Evolutionary conservation across 1,284 basidiomycete genomes (phyloP).

Genomic region (Apiotrichum gracile): DNA sequence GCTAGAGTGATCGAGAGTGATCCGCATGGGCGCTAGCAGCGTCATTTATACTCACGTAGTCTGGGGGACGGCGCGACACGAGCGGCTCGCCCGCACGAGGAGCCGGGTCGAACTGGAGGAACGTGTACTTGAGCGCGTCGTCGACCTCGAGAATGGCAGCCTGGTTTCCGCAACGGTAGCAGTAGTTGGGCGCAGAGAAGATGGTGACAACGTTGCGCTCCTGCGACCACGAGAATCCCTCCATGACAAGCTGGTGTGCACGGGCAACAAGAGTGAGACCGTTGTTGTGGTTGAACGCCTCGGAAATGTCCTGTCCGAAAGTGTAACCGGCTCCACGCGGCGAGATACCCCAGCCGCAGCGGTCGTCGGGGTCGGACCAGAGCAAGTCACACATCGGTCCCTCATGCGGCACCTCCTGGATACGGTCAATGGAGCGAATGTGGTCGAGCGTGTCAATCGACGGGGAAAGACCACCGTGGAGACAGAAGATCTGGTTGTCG

Average conservation of each 20-base stretch:
- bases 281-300: conserved; percentile 86
- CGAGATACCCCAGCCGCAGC: conserved; percentile 99
- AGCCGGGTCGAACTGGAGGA: conserved; percentile 98
- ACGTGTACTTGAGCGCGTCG: conserved; percentile 58
- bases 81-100: conserved; percentile 96
- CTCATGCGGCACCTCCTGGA: conserved; percentile 98
- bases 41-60: conserved; percentile 62
- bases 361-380: conserved; percentile 99
- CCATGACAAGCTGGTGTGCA: conserved; percentile 98
- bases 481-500: conserved; percentile 99
- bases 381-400: conserved; percentile 98
- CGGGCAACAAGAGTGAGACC: conserved; percentile 92
- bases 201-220: conserved; percentile 99
- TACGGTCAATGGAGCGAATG: conserved; percentile 94
- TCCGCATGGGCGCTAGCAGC: background rate
- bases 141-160: conserved; percentile 99
- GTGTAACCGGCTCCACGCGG: conserved; percentile 98
- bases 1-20: too few relatives aligned
- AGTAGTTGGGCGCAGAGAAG: conserved; percentile 98
- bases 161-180: conserved; percentile 99
- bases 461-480: conserved; percentile 96
- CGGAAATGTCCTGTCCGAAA: conserved; percentile 92
- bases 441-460: conserved; percentile 99
- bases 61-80: conserved; percentile 95
- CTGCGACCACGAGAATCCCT: conserved; percentile 89